Percentiles rank a stretch among this genome's conserved stretches.
Evolutionary conservation across 768 basidiomycete species (phyloP).

Genomic region (Lactarius deliciosus): DNA sequence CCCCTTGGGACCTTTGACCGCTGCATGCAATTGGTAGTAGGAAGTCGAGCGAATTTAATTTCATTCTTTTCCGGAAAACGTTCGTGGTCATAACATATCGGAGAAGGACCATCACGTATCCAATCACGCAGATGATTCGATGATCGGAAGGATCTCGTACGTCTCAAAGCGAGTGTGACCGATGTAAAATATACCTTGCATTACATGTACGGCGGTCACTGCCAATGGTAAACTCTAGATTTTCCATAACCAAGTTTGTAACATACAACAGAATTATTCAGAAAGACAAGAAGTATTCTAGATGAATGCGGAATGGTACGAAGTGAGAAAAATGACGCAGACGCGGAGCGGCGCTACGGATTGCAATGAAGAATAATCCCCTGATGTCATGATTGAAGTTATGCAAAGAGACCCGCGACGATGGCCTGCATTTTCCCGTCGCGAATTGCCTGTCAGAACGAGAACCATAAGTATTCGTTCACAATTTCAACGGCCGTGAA

Average conservation of each 20-base stretch:
- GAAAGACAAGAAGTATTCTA: neutral
- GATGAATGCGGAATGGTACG: neutral
- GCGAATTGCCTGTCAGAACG: slow-evolving; percentile 48
- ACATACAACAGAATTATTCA: neutral
- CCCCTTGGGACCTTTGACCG: no score
- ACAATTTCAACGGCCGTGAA: neutral
- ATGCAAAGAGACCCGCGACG: slow-evolving; percentile 53
- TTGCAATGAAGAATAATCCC: neutral
- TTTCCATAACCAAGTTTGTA: neutral
- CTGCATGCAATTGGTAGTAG: no score
- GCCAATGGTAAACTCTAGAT: neutral
- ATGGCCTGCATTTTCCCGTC: slow-evolving; percentile 65
- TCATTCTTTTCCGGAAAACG: no score
- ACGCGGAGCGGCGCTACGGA: neutral
- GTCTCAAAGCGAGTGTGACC: no score
- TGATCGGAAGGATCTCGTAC: no score
- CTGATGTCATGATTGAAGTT: neutral
- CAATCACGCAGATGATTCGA: no score
- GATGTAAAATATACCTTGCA: neutral
- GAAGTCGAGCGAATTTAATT: no score
- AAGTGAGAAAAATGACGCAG: neutral
- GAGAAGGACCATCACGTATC: no score
- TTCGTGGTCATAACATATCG: no score
- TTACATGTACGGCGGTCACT: no score
- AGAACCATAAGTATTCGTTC: slow-evolving; percentile 1